phyloP scores from a whole-genome alignment of 306 rosid species.

The Medicago ruthenica region DNA sequence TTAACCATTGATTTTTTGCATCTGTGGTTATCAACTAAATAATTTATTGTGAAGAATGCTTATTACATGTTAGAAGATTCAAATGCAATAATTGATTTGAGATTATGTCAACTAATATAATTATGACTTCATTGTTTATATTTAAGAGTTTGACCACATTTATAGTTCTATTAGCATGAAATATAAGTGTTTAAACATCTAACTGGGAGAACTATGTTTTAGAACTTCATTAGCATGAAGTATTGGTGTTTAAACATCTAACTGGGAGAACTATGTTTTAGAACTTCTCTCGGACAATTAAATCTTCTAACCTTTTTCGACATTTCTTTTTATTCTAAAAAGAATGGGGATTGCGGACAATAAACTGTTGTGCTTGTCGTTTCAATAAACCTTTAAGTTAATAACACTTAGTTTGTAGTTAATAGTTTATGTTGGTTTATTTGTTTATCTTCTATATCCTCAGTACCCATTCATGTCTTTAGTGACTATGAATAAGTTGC shows the following conservation, averaged over 20 bases:
- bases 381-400: constrained; percentile 16
- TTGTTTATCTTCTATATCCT: constrained; percentile 7
- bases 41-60: too few species aligned
- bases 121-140: background rate
- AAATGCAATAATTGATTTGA: background rate
- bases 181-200: too few species aligned
- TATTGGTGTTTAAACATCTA: too few species aligned
- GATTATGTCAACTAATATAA: background rate
- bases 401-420: background rate
- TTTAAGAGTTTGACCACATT: background rate
- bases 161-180: background rate
- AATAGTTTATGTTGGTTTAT: background rate
- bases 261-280: background rate
- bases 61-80: too few species aligned
- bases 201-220: background rate
- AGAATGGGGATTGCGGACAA: constrained; percentile 4
- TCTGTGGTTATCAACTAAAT: too few species aligned
- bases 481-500: constrained; percentile 11
- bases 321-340: background rate
- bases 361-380: background rate
- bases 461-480: background rate
- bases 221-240: background rate
- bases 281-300: background rate
- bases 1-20: too few species aligned
- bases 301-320: background rate